These are phyloP conservation scores for Stephania yunnanensis DNA, from an alignment of 164 flowering plant species.

Conservation along the genomic window DNA sequence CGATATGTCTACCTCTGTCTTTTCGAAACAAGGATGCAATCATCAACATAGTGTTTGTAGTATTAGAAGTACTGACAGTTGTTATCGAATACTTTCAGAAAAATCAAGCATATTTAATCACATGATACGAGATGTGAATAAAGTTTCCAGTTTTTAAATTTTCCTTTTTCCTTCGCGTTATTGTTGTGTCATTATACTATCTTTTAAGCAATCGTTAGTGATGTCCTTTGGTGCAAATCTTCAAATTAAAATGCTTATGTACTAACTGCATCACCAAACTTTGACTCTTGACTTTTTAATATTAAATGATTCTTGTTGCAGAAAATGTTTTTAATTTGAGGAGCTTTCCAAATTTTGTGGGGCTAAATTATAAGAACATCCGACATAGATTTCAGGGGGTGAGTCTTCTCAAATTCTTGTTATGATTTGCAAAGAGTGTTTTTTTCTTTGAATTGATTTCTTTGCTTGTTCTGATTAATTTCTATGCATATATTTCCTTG, in stretches of 20 bases:
- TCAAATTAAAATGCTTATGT: not conserved
- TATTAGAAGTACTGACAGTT: no score
- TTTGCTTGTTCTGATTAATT: constrained; percentile 1
- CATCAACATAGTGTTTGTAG: no score
- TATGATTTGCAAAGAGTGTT: constrained; percentile 5
- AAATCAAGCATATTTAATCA: no score
- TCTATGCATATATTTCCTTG: constrained; percentile 13
- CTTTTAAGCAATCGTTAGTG: not conserved
- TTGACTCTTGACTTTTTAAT: not conserved
- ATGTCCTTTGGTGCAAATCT: not conserved
- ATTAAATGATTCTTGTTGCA: constrained; percentile 29
- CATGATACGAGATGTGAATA: no score
- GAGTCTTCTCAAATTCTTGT: constrained; percentile 9
- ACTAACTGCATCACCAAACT: not conserved
- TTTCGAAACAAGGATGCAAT: no score
- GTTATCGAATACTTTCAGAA: no score
- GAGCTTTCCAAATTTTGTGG: constrained; percentile 62
- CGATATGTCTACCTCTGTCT: no score
- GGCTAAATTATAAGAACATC: constrained; percentile 54
- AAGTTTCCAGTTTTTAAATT: no score
- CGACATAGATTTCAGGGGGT: constrained; percentile 86
- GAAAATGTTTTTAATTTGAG: constrained; percentile 94
- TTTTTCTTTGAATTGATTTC: not conserved
- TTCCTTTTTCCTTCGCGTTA: not conserved
- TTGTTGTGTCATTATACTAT: not conserved